Evolutionary conservation across 1,284 basidiomycete species (phyloP).

Genomic region (Entoloma clypeatum): DNA sequence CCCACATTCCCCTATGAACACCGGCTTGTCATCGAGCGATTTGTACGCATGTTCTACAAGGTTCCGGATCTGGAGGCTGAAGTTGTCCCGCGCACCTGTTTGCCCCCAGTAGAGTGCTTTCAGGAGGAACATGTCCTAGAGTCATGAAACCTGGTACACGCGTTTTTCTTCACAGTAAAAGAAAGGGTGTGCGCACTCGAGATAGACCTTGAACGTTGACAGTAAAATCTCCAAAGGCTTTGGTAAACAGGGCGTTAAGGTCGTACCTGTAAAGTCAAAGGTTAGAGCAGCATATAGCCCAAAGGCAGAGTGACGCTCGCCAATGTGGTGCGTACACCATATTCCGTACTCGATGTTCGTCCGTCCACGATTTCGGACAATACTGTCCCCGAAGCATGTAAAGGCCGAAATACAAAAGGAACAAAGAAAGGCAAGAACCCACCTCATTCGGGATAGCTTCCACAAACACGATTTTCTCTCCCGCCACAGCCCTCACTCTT

Average conservation of each 20-base stretch:
- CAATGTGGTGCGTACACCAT: conserved; percentile 92
- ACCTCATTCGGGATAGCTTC: conserved; percentile 93
- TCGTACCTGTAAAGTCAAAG: conserved; percentile 68
- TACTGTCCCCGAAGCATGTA: conserved; percentile 45
- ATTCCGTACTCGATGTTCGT: conserved; percentile 58
- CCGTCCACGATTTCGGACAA: conserved; percentile 74
- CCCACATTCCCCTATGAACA: conserved; percentile 88
- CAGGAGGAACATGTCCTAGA: conserved; percentile 80
- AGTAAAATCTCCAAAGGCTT: conserved; percentile 77
- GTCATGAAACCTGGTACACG: neutral
- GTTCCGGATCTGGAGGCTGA: conserved; percentile 75
- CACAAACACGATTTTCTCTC: conserved; percentile 70
- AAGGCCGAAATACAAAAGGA: neutral
- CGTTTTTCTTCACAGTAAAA: neutral
- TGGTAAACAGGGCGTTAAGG: conserved; percentile 79
- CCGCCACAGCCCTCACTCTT: conserved; percentile 50
- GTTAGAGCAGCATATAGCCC: neutral
- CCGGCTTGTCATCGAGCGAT: conserved; percentile 72
- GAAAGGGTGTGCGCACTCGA: conserved; percentile 45
- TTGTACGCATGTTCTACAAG: conserved; percentile 66
- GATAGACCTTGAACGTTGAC: conserved; percentile 90
- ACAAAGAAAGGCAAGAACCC: conserved; percentile 15
- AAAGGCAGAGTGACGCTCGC: conserved; percentile 36
- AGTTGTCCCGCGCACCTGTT: conserved; percentile 76
- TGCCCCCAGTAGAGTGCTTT: conserved; percentile 87